Base-by-base conservation (phyloP, 208 protist species). In the Wallacemonas sp. region DNA sequence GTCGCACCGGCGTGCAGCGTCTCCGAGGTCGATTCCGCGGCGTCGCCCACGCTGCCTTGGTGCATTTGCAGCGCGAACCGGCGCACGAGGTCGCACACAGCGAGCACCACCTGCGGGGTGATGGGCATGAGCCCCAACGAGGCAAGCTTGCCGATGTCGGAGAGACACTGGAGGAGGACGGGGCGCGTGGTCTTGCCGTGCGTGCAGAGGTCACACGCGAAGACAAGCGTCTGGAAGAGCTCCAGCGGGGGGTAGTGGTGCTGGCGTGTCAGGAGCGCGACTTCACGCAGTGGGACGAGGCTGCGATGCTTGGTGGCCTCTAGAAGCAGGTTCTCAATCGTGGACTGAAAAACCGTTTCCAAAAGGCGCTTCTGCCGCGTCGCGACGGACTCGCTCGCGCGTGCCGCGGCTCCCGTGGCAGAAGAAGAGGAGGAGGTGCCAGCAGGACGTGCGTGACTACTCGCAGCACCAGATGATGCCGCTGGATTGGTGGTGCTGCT, bases 91-190 rank as follows among this genome's bases (percentile, higher is more conserved):
- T 85, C 68, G 27, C 84, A 83, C 36, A 83, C 72, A 16, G 80
- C 56, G 43, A 74, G 70, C 11, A 79, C 67, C 1, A 86, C 74
- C 29, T 43, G 67, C 46, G 61, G 19, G 8, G 76, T 79, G 47
- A 88, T 69, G 12, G 88, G 83, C 54, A 94, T 27, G 6, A 94
- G 41, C 17, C 72, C 67, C 32, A 94, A 73, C n/a, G 85, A 83
- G 11, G 78, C 75, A 33, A 94, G 80, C 49, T 87, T 88, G 8
- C 77, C 77, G 9, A 94, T 36, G 54, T 94, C 80, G n/a, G 70
- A 72, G 34, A 94, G 70, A 23, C 69, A 87, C 66, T 83, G 85
- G 19, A 88, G 65, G 23, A 93, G 65, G 23, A 93, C 48, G 12
- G 27, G 2, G 0, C 81, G 75, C 21, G 68, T 66, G 4, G 66